A percentile compares a stretch with the other conserved stretches of the same genome.
These are phyloP conservation scores for Nidularia pulvinata DNA, from an alignment of 768 basidiomycete genomes.

Conservation along the genomic window DNA sequence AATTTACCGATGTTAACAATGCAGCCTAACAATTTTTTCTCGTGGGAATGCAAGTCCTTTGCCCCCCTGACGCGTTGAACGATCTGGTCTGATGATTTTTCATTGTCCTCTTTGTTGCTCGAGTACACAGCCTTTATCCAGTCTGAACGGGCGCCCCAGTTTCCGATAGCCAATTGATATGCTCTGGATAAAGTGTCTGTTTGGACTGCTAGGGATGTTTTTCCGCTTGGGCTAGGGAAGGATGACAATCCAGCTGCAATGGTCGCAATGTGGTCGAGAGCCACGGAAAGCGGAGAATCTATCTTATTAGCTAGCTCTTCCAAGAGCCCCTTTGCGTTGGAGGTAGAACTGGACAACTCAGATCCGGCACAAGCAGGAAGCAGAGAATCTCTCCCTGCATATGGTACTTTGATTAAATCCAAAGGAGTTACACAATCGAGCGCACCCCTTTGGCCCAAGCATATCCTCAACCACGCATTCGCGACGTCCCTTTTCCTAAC, in stretches of 20 bases:
- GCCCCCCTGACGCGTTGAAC: constrained; percentile 5
- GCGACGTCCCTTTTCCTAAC: not conserved
- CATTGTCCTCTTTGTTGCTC: constrained; percentile 1
- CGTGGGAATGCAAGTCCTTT: constrained; percentile 4
- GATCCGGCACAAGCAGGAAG: no score
- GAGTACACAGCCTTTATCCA: not conserved
- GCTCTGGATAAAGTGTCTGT: not conserved
- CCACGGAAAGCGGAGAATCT: not conserved
- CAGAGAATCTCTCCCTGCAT: no score
- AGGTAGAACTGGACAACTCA: not conserved
- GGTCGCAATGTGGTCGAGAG: not conserved
- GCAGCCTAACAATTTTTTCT: constrained; percentile 6
- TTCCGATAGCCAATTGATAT: not conserved
- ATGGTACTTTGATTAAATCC: no score
- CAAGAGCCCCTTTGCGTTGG: not conserved
- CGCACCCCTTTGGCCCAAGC: not conserved
- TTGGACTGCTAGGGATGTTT: not conserved
- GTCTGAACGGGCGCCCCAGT: not conserved
- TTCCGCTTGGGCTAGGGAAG: not conserved
- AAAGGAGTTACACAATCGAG: no score
- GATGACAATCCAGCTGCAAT: not conserved
- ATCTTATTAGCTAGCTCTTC: not conserved
- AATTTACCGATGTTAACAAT: constrained; percentile 9
- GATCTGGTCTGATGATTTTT: not conserved
- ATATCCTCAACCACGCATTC: not conserved